phyloP scores from a whole-genome alignment of 2,329 filamentous ascomycete genomes.

The Pestalotiopsis sp. region DNA sequence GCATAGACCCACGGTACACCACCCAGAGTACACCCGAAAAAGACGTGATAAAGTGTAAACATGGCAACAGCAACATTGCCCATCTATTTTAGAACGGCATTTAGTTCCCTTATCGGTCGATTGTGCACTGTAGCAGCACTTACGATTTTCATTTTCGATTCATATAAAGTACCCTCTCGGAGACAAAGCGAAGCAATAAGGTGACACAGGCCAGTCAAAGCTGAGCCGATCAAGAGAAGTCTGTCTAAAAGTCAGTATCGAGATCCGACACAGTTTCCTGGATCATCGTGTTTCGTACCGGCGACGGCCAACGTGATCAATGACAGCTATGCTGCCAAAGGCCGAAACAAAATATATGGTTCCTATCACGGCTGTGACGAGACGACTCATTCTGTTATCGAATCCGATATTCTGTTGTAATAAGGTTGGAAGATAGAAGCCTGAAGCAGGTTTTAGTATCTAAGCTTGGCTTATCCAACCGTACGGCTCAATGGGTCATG shows the following conservation, averaged over 20 bases:
- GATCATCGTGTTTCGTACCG: slow-evolving; percentile 30
- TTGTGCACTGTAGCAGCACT: not conserved
- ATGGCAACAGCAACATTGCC: slow-evolving; percentile 44
- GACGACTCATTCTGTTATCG: slow-evolving; percentile 49
- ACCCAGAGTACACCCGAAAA: slow-evolving; percentile 42
- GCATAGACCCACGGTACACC: slow-evolving; percentile 45
- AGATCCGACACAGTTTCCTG: not conserved
- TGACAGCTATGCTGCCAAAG: slow-evolving; percentile 39
- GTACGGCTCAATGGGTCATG: not conserved
- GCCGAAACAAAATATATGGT: slow-evolving; percentile 41
- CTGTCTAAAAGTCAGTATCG: slow-evolving; percentile 19
- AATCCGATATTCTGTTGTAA: slow-evolving; percentile 59
- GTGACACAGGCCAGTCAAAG: slow-evolving; percentile 38
- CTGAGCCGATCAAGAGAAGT: slow-evolving; percentile 42
- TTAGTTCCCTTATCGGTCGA: not conserved
- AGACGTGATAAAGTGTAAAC: slow-evolving; percentile 46
- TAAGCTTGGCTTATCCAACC: not conserved
- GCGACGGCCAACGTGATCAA: slow-evolving; percentile 42
- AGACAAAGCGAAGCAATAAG: slow-evolving; percentile 40
- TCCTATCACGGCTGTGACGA: slow-evolving; percentile 57
- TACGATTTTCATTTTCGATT: slow-evolving; percentile 29
- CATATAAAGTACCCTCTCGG: slow-evolving; percentile 33
- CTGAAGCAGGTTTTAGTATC: slow-evolving; percentile 17
- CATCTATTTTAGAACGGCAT: slow-evolving; percentile 27
- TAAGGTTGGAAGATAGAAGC: slow-evolving; percentile 56